Percentiles rank a stretch among this genome's conserved stretches.
Evolutionary conservation across 768 basidiomycete genomes (phyloP).

Genomic region (Lactifluus subvellereus): DNA sequence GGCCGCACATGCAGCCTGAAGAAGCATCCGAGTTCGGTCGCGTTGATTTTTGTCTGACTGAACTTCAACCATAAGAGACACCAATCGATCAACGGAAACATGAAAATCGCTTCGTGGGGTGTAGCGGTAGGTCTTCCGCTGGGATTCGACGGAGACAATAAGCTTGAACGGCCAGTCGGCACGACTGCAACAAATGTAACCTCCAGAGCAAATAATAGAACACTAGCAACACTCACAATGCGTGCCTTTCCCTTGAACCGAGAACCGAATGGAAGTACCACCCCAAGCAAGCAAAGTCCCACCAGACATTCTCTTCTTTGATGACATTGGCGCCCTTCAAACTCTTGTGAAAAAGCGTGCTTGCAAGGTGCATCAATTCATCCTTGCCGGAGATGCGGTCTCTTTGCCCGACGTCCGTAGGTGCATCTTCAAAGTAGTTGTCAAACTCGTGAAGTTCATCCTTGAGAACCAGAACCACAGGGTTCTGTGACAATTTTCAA

Average conservation of each 20-base stretch:
- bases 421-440: neutral
- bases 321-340: neutral
- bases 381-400: neutral
- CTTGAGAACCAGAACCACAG: neutral
- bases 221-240: neutral
- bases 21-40: neutral
- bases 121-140: neutral
- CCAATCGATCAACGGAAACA: neutral
- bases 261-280: neutral
- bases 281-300: neutral
- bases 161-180: neutral
- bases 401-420: neutral
- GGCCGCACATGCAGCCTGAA: too few species aligned
- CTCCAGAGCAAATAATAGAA: neutral
- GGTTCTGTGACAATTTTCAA: neutral
- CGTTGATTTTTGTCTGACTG: neutral
- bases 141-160: neutral
- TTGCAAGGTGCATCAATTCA: neutral
- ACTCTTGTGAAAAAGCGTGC: neutral
- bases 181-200: neutral
- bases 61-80: neutral
- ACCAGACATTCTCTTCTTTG: neutral
- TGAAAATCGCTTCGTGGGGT: constrained; percentile 3
- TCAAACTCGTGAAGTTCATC: too few species aligned
- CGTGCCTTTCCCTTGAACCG: neutral